Evolutionary conservation across 768 basidiomycete genomes (phyloP), one percentile per base, ranked within the genome.

Genomic region (Suillus placidus): DNA sequence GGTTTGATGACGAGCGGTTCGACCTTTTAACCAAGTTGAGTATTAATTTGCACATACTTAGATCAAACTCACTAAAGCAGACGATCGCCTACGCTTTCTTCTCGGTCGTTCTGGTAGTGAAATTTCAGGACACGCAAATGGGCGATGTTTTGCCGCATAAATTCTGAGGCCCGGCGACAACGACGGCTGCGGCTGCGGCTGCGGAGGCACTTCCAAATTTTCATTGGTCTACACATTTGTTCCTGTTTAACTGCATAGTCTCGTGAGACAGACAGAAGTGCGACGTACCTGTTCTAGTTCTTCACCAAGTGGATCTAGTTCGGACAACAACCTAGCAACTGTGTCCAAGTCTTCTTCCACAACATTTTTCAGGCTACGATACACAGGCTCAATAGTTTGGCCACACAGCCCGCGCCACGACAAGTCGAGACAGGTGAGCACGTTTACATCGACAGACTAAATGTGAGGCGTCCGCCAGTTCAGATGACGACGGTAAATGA

Each of bases 321-420:
- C 81, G 30, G 77, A 79, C 57, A 85, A 73, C 12, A 85, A 64
- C 63, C 76, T 77, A 14, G 80, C 75, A n/a, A 84, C 77, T 64
- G 75, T 74, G 43, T 83, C 76, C 20, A 84, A 64, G 60, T 85
- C 84, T 43, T 79, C 67, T 60, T 71, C 68, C 5, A 83, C 63
- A 32, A 78, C 76, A 43, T 67, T 75, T 52, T 76, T 76, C 32
- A 85, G 40, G 56, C 71, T 72, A 40, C 66, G 71, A 71, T 76
- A 84, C 26, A 79, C 67, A 10, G 81, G 80, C 8, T 68, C 60
- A 40, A 81, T 66, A 37, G 74, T 70, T 42, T 71, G 71, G 32
- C 70, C 71, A 68, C 74, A 82, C 26, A 77, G 67, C 32, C 67
- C 67, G 20, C 73, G 71, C 75, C 79, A 77, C 10, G 77, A 61